phyloP scores from a whole-genome alignment of 2,329 filamentous ascomycete genomes.

The Colletotrichum melonis region DNA sequence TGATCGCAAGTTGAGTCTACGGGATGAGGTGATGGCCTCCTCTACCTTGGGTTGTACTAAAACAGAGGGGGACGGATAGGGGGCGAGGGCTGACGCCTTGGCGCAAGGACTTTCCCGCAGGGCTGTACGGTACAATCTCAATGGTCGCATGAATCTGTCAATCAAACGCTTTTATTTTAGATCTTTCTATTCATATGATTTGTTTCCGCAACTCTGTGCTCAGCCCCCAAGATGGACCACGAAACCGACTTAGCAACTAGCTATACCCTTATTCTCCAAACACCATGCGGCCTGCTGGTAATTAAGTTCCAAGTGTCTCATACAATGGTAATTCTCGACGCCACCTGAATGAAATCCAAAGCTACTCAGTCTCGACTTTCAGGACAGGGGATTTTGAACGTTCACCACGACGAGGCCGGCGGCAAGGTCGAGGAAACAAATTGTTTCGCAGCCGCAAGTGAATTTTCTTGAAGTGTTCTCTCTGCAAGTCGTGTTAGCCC shows the following conservation, averaged over 20 bases:
- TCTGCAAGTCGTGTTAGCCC: not conserved
- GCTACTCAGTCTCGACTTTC: not conserved
- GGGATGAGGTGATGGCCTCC: not conserved
- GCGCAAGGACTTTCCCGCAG: not conserved
- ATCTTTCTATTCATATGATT: not conserved
- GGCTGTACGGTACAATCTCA: not conserved
- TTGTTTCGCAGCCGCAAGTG: constrained; percentile 12
- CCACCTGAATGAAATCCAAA: not conserved
- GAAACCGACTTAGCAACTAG: not conserved
- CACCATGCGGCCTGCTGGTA: not conserved
- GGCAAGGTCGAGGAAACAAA: constrained; percentile 14
- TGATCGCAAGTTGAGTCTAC: not conserved
- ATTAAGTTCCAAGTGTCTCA: not conserved
- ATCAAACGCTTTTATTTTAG: not conserved
- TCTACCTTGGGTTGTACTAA: too few species aligned
- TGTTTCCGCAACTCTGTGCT: not conserved
- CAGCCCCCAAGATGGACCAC: not conserved
- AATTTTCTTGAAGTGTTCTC: constrained; percentile 27
- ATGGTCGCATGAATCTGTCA: not conserved
- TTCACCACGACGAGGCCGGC: not conserved
- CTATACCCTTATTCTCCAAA: not conserved
- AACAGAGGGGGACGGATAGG: too few species aligned
- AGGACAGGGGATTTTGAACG: not conserved
- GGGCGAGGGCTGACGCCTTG: too few species aligned
- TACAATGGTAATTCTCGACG: not conserved